Evolutionary conservation across 164 flowering plant genomes (phyloP).

Genomic region (Kalanchoe fedtschenkoi): DNA sequence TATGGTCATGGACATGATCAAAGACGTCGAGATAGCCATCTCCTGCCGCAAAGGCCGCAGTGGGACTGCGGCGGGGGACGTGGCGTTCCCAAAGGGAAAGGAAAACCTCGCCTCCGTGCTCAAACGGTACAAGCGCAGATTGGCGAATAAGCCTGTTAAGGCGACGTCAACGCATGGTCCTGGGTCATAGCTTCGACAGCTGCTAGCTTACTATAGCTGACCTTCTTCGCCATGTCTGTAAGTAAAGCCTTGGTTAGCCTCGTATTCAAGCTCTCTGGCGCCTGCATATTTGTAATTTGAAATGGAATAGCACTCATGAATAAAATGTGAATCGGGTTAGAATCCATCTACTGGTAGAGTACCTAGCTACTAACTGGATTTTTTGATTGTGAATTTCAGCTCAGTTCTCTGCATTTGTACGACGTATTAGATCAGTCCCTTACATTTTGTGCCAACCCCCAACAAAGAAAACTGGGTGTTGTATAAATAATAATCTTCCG

Average conservation of each 20-base stretch:
- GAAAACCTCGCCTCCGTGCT: constrained; percentile 91
- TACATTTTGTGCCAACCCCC: too few species aligned
- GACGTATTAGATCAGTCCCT: too few species aligned
- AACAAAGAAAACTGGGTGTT: too few species aligned
- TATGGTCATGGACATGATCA: constrained; percentile 57
- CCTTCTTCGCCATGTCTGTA: not conserved
- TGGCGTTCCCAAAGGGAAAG: constrained; percentile 96
- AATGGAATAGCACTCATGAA: not conserved
- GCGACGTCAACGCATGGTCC: constrained; percentile 17
- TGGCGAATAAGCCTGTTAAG: constrained; percentile 32
- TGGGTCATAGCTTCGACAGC: constrained; percentile 15
- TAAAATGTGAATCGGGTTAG: not conserved
- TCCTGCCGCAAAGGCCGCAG: constrained; percentile 79
- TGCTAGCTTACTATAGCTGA: not conserved
- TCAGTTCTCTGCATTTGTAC: too few species aligned
- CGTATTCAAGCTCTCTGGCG: not conserved
- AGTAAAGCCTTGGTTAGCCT: not conserved
- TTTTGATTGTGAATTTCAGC: too few species aligned
- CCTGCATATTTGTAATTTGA: not conserved
- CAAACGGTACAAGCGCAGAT: constrained; percentile 78
- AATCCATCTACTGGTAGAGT: too few species aligned
- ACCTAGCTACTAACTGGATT: too few species aligned
- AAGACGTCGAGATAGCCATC: constrained; percentile 82
- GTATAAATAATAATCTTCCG: too few species aligned
- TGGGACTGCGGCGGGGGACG: constrained; percentile 97